phyloP scores from a whole-genome alignment of 371 early-diverging fungal genomes.

The Circinella umbellata region DNA sequence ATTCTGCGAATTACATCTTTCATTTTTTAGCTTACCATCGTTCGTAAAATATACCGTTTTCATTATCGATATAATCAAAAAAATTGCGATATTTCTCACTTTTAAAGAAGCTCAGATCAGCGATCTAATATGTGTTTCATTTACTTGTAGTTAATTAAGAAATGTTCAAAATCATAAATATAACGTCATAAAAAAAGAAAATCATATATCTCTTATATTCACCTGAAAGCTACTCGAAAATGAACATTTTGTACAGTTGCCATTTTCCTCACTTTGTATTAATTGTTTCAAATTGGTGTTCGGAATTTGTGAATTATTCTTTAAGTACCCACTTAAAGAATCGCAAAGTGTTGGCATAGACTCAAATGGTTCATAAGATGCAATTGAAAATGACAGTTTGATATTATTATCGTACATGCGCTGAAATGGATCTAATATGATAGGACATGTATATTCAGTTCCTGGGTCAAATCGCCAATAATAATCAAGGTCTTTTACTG shows the following conservation, averaged over 20 bases:
- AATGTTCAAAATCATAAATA: not conserved
- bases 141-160: not conserved
- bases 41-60: constrained; percentile 94
- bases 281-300: not conserved
- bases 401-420: constrained; percentile 44
- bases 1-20: not conserved
- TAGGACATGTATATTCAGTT: constrained; percentile 47
- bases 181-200: not conserved
- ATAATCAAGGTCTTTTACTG: constrained; percentile 44
- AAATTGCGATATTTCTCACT: constrained; percentile 71
- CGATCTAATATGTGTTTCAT: constrained; percentile 26
- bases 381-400: constrained; percentile 69
- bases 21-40: constrained; percentile 46
- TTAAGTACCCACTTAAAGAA: constrained; percentile 57
- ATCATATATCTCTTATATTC: not conserved
- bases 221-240: constrained; percentile 72
- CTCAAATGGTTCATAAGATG: constrained; percentile 52
- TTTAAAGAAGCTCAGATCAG: constrained; percentile 36
- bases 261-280: constrained; percentile 22
- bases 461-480: constrained; percentile 54
- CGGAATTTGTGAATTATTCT: constrained; percentile 37
- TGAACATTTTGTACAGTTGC: constrained; percentile 72
- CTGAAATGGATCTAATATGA: constrained; percentile 46
- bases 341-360: constrained; percentile 86
- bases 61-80: constrained; percentile 79